A percentile compares a stretch with the other conserved stretches of the same genome.
phyloP scores from a whole-genome alignment of 1,284 basidiomycete genomes.

The Sporisorium scitamineum region DNA sequence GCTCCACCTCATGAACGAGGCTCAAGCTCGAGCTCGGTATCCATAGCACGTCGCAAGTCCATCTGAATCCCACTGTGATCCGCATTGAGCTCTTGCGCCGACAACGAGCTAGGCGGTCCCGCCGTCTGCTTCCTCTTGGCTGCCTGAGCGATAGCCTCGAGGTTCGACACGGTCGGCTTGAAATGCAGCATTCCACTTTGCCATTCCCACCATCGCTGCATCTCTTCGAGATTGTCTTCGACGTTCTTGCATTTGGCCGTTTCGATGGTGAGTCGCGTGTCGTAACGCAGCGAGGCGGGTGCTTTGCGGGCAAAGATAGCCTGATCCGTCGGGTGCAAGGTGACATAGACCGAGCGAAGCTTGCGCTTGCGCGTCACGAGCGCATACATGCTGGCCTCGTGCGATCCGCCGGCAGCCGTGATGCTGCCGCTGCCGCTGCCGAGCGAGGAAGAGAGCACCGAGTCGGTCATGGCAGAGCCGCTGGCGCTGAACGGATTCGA shows the following conservation, averaged over 20 bases:
- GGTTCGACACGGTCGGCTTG: slow-evolving; percentile 50
- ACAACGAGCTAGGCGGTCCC: slow-evolving; percentile 29
- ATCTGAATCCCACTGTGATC: slow-evolving; percentile 48
- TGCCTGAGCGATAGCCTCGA: slow-evolving; percentile 40
- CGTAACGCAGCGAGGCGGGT: slow-evolving; percentile 38
- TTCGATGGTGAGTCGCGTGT: slow-evolving; percentile 45
- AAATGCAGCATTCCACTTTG: slow-evolving; percentile 48
- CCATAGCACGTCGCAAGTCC: slow-evolving; percentile 42
- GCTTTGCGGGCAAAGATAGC: slow-evolving; percentile 53
- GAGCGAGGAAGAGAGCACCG: slow-evolving; percentile 33
- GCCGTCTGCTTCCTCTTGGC: slow-evolving; percentile 35
- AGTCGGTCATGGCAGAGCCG: slow-evolving; percentile 33
- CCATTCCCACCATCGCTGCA: slow-evolving; percentile 56
- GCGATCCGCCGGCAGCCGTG: slow-evolving; percentile 19
- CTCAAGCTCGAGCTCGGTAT: slow-evolving; percentile 47
- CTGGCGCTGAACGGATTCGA: slow-evolving; percentile 40
- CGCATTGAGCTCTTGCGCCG: slow-evolving; percentile 47
- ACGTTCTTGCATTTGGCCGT: slow-evolving; percentile 43
- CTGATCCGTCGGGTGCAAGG: slow-evolving; percentile 45
- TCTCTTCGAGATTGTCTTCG: slow-evolving; percentile 49
- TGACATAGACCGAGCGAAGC: slow-evolving; percentile 48
- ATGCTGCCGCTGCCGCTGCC: slow-evolving; percentile 19
- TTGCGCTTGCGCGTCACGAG: slow-evolving; percentile 50
- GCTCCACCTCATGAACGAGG: slow-evolving; percentile 7
- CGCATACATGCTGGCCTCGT: slow-evolving; percentile 46